Base-by-base conservation (phyloP, 164 flowering plant species). In the Kalanchoe fedtschenkoi region DNA sequence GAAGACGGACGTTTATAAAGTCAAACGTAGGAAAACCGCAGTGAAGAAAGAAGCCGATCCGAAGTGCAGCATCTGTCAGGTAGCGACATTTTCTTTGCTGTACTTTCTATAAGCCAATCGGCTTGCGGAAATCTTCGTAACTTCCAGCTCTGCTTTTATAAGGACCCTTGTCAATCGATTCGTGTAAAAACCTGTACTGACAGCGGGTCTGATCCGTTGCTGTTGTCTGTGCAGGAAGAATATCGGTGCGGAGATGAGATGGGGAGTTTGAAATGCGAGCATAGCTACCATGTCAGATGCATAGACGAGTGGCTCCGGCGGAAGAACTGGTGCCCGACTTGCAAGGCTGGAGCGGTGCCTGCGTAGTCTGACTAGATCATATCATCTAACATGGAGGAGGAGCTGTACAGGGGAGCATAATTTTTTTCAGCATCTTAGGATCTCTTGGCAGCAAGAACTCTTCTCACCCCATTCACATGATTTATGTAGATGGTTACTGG, bases 301-400 rank as follows among this genome's bases (percentile, higher is more conserved):
- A 51, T 51, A 26, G 32, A 51, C 15, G 32, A 51, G 13, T 51
- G 56, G 56, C 56, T 51, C 11, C 32, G 30, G 32, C 32, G 14
- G 56, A 51, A 51, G 17, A 51, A 22, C 56, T 51, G 30, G 56
- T 51, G 56, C 56, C 56, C 17, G 17, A 51, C 56, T 15, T 51
- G 33, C 32, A 51, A 51, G 32, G 21, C 56, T 10, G 55, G 22
- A 19, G 14, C 30, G 1, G 9, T 3, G 28, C 2, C 28, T 9
- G 4, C 14, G 28, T 47, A 13, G 24, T 47, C 11, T 47, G 29
- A 47, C 1, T 9, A 24, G 15, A 29, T 7, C 0, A 19, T 46
- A 29, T 7, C 0, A 19, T 46, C 28, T 46, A 1, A 21, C 26
- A 21, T 21, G 26, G 26, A 46, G 10, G 28, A n/a, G n/a, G n/a